Evolutionary conservation across 768 basidiomycete species (phyloP), one percentile per base, ranked within the genome.

Genomic region (Termitomyces sp.): DNA sequence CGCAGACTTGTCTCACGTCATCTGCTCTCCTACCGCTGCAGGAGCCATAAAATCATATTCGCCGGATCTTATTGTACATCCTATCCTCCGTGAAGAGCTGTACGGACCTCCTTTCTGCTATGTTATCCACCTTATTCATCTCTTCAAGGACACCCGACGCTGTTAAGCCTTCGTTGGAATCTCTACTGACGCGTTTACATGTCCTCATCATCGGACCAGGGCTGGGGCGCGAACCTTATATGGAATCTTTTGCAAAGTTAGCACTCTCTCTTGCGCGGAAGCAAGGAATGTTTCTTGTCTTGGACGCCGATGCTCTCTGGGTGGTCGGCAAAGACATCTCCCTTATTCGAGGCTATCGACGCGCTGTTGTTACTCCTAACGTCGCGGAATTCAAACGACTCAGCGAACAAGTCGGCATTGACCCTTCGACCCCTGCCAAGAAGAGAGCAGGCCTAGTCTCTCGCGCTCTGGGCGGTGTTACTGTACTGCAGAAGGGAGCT

Each of bases 61-160:
- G 3, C 94, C 94, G 1, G 95, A 99, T 70, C 73, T 99, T 41
- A 99, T 99, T 64, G 97, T 99, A 0, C 96, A 99, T 64, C 95
- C 93, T 1, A 91, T 98, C 52, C 79, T 99, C 5, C 73, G 79
- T 27, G 80, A 88, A 66, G 80, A 85, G 47, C 70, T 74, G 85
- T 90, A 69, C 56, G 86, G 51, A 39, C 32, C 23, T 13, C 22
- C 15, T 2, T 18, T 39, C 27, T 20, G 15, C 33, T 36, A 45
- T 36, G 23, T 32, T 11, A 7, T 5, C 15, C 18, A 20, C 33
- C 36, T 39, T 61, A 23, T 56, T 54, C 18, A 16, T 31, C 32
- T 41, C 48, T 27, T 44, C 7, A 64, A 89, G 88, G 12, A 60
- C 83, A 1, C 61, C 72, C 0, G 76, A 78, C 16, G 64, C 69